Evolutionary conservation across 768 basidiomycete species (phyloP).

Genomic region (Lactarius tabidus): DNA sequence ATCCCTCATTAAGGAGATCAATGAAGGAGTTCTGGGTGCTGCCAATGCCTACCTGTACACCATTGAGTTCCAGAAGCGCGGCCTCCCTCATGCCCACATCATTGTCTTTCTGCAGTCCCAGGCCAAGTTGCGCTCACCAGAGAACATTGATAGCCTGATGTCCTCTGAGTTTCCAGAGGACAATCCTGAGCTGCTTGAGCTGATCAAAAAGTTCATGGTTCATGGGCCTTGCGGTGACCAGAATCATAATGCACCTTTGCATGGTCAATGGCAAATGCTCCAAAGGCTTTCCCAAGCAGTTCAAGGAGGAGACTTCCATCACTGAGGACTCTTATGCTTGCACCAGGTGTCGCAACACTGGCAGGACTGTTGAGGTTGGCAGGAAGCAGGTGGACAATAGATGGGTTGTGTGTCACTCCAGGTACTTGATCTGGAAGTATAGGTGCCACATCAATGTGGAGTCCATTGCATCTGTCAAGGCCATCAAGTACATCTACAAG

Average conservation of each 20-base stretch:
- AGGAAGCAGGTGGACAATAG: slow-evolving; percentile 34
- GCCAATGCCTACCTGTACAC: slow-evolving; percentile 44
- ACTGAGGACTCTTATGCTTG: slow-evolving; percentile 41
- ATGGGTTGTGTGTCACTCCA: slow-evolving; percentile 42
- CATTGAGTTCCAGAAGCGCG: slow-evolving; percentile 56
- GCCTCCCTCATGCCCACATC: slow-evolving; percentile 52
- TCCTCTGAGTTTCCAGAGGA: slow-evolving; percentile 43
- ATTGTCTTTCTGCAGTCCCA: slow-evolving; percentile 39
- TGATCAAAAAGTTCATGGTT: slow-evolving; percentile 41
- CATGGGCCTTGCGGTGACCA: slow-evolving; percentile 45
- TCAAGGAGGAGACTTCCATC: slow-evolving; percentile 34
- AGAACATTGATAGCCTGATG: slow-evolving; percentile 40
- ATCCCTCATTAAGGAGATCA: slow-evolving; percentile 34
- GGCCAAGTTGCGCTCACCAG: slow-evolving; percentile 35
- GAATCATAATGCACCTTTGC: slow-evolving; percentile 37
- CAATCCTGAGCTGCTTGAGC: slow-evolving; percentile 37
- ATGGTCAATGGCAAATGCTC: slow-evolving; percentile 41
- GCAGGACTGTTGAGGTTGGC: slow-evolving; percentile 29
- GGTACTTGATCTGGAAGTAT: slow-evolving; percentile 35
- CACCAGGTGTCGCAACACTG: slow-evolving; percentile 39
- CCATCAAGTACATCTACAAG: slow-evolving; percentile 47
- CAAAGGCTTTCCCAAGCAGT: slow-evolving; percentile 43
- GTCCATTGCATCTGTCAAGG: slow-evolving; percentile 35
- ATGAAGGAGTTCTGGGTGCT: slow-evolving; percentile 40
- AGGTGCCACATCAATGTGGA: slow-evolving; percentile 52